Conservation (phyloP, 257 asterid genomes). For the Penstemon eatonii region DNA sequence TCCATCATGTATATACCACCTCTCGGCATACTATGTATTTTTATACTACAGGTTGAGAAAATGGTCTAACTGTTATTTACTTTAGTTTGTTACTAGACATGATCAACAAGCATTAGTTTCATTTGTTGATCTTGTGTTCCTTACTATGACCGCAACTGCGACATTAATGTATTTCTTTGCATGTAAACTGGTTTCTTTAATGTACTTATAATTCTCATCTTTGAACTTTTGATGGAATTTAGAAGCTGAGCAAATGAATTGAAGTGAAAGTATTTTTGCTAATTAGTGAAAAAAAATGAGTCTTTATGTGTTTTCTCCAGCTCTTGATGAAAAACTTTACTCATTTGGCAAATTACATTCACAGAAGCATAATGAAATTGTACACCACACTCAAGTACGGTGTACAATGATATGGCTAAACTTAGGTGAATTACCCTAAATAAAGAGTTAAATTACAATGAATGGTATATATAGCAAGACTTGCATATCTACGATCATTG, state of each 20-base stretch:
- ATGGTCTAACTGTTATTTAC: conserved; percentile 12
- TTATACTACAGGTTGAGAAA: conserved; percentile 8
- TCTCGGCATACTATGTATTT: conserved; percentile 23
- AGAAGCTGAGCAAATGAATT: too few species aligned
- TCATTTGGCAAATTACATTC: conserved; percentile 15
- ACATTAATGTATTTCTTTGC: background rate
- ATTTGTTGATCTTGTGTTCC: conserved; percentile 4
- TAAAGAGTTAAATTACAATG: too few species aligned
- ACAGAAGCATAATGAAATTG: conserved; percentile 24
- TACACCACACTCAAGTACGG: conserved; percentile 26
- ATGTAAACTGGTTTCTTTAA: background rate
- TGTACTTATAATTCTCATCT: background rate
- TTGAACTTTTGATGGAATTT: background rate
- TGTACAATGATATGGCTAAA: conserved; percentile 31
- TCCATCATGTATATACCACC: conserved; percentile 47
- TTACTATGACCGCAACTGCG: conserved; percentile 6
- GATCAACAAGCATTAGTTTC: background rate
- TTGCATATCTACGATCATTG: background rate
- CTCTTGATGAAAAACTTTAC: conserved; percentile 19
- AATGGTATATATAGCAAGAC: too few species aligned
- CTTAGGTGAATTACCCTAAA: too few species aligned
- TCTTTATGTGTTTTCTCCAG: conserved; percentile 1
- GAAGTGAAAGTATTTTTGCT: background rate
- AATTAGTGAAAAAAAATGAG: background rate
- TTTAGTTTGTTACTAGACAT: conserved; percentile 1